These are phyloP conservation scores for Backusella morwellensis DNA, from an alignment of 192 early-diverging fungal species.

Conservation along the genomic window DNA sequence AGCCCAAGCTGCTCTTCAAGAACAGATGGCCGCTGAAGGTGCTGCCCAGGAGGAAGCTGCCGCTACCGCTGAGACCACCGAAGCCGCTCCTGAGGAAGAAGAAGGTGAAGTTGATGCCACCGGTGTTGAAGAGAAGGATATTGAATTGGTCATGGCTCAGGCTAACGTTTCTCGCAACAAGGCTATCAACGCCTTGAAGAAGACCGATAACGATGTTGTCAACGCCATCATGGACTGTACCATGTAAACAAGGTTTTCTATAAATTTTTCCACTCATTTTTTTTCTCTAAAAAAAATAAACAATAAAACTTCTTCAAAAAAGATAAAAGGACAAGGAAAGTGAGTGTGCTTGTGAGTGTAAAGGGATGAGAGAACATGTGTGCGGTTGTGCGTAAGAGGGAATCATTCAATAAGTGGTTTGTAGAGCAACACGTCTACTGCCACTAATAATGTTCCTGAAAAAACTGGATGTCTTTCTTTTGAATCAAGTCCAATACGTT, in stretches of 20 bases:
- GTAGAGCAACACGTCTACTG: background rate
- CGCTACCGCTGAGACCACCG: conserved; percentile 49
- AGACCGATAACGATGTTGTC: conserved; percentile 85
- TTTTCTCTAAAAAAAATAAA: background rate
- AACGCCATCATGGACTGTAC: conserved; percentile 89
- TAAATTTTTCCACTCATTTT: background rate
- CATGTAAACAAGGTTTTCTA: background rate
- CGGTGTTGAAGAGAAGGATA: conserved; percentile 87
- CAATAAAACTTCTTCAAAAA: background rate
- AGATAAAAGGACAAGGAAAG: background rate
- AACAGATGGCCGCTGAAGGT: conserved; percentile 59
- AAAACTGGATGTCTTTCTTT: background rate
- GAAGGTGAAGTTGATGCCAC: conserved; percentile 79
- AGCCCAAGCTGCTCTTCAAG: conserved; percentile 69
- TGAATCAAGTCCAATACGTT: conserved; percentile 4
- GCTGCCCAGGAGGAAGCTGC: conserved; percentile 39
- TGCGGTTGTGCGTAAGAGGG: too few relatives aligned
- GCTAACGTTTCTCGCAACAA: conserved; percentile 82
- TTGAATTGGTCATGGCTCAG: conserved; percentile 94
- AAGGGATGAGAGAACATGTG: background rate
- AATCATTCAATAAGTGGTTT: background rate
- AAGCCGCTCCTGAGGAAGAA: conserved; percentile 45
- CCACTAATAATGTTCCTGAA: background rate
- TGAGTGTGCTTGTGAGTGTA: background rate
- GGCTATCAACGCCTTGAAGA: conserved; percentile 91